phyloP scores from a whole-genome alignment of 345 rosid genomes.

The Syzygium jambos region DNA sequence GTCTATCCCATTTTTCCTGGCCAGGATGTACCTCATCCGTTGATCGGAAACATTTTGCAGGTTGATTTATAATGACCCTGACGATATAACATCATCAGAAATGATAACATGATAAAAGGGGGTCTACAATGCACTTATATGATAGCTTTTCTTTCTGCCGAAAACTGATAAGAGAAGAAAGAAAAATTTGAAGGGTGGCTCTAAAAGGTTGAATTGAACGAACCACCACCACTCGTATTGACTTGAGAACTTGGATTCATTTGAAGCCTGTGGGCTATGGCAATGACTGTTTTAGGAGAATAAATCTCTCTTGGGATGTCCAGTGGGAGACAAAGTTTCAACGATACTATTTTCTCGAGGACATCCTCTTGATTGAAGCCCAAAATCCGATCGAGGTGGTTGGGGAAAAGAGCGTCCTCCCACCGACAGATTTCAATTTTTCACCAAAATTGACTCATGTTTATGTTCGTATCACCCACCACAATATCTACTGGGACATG shows the following conservation, averaged over 20 bases:
- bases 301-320: background rate
- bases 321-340: background rate
- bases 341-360: background rate
- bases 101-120: background rate
- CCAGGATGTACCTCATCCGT: too few species aligned
- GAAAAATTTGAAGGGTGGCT: background rate
- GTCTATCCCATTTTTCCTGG: background rate
- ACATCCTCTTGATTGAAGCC: background rate
- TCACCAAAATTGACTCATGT: fast-evolving
- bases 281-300: background rate
- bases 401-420: fast-evolving
- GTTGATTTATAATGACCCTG: background rate
- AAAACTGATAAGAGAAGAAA: background rate
- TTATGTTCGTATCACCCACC: background rate
- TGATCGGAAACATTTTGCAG: too few species aligned
- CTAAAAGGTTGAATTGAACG: background rate
- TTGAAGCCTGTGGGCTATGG: background rate
- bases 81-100: too few species aligned
- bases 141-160: background rate
- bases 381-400: background rate
- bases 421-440: background rate
- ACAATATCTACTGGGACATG: background rate
- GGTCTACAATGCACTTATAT: background rate
- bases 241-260: background rate
- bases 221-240: background rate